Evolutionary conservation across 257 asterid species (phyloP).

Genomic region (Lycium barbarum): DNA sequence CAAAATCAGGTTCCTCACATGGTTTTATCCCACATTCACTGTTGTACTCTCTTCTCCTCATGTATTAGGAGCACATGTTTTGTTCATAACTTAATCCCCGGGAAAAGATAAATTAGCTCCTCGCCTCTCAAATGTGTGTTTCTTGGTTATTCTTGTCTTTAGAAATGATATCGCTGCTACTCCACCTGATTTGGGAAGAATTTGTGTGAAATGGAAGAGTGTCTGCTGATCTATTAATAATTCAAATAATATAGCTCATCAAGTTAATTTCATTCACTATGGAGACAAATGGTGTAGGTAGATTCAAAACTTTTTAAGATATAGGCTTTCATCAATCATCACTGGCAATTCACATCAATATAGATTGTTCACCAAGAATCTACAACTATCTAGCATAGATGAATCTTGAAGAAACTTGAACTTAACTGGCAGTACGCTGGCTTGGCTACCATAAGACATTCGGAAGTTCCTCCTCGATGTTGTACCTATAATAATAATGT

Average conservation of each 20-base stretch:
- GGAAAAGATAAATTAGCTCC: too few species aligned
- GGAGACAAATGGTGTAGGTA: not conserved
- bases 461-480: slow-evolving; percentile 8
- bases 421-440: slow-evolving; percentile 13
- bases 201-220: not conserved
- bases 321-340: not conserved
- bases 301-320: not conserved
- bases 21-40: too few species aligned
- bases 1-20: too few species aligned
- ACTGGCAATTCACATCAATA: not conserved
- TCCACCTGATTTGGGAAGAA: too few species aligned
- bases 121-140: too few species aligned
- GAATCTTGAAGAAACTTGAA: not conserved
- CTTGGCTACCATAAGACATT: slow-evolving; percentile 11
- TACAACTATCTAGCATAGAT: not conserved
- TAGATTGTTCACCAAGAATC: not conserved
- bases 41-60: too few species aligned
- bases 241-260: not conserved
- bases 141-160: too few species aligned
- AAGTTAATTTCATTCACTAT: not conserved
- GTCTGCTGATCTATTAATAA: not conserved
- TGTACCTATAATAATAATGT: not conserved
- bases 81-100: too few species aligned
- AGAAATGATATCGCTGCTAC: too few species aligned
- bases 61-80: too few species aligned